Base-by-base conservation (phyloP, 345 rosid genomes). In the Citrus glauca region DNA sequence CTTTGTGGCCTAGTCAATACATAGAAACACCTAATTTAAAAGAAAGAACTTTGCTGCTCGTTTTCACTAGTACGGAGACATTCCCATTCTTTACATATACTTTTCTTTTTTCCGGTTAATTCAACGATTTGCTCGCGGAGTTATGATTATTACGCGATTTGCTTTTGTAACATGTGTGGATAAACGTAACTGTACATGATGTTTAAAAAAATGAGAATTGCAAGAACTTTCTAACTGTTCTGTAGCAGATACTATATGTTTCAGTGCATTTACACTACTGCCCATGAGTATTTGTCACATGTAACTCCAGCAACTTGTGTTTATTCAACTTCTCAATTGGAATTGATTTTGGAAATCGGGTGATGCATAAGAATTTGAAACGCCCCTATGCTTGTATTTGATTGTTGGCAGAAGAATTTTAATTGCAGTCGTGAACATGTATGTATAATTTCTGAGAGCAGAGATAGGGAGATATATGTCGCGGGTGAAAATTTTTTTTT, bases 1-100 rank as follows among this genome's bases (percentile, higher is more conserved):
- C 62, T 86, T 86, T 72, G 88, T 86, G 80, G 89, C 87, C 30
- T 86, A 84, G 82, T 75, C 33, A 33, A 53, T 35, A 45, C 76
- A 35, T 38, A 56, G 38, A 24, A 72, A 77, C 78, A 33, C 27
- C 2, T 55, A 77, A 48, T 66, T 48, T 32, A 67, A 78, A 66
- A 65, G 56, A 77, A 69, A 66, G 71, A 61, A 70, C 25, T 28
- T 27, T 16, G 68, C 10, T 66, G 28, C 28, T 40, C 7, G 20
- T 69, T 60, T 69, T 55, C 37, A 22, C 42, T 30, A 27, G 37
- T 32, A 63, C 5, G 56, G 65, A 76, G 55, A 48, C 35, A 7
- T 55, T 56, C 8, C 57, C 10, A 40, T 69, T 77, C 67, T 69
- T 69, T 77, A 16, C 73, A 35, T 59, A 40, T 28, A 37, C 3